Evolutionary conservation across 169 alveolate genomes (phyloP).

Genomic region (Plasmodium coatneyi): DNA sequence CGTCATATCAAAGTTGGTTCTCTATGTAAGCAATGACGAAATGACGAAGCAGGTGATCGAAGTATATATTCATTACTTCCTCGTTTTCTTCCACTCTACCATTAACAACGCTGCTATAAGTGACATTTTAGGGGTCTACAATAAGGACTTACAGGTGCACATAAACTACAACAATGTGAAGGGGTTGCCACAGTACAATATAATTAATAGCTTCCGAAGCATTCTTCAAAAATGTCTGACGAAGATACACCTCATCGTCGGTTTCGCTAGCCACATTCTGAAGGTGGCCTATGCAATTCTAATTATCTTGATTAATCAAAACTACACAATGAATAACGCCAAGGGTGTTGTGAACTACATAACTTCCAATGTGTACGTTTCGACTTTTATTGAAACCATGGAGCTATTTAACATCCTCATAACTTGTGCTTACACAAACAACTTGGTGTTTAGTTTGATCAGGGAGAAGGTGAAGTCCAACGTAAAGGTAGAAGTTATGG

Average conservation of each 20-base stretch:
- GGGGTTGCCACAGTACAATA: conserved; percentile 19
- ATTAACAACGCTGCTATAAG: neutral
- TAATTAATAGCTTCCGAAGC: conserved; percentile 68
- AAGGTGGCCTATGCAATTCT: conserved; percentile 26
- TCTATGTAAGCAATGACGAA: conserved; percentile 60
- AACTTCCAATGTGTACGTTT: conserved; percentile 24
- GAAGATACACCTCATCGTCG: conserved; percentile 38
- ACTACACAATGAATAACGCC: neutral
- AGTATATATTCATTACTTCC: conserved; percentile 42
- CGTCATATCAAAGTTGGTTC: conserved; percentile 36
- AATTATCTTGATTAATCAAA: conserved; percentile 32
- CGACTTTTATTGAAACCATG: conserved; percentile 40
- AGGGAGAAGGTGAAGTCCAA: conserved; percentile 42
- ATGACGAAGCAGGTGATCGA: conserved; percentile 26
- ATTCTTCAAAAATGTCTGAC: conserved; percentile 23
- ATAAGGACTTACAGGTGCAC: conserved; percentile 6
- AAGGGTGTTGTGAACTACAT: conserved; percentile 2
- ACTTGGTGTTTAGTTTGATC: conserved; percentile 22
- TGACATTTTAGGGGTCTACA: conserved; percentile 38
- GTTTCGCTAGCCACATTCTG: conserved; percentile 38
- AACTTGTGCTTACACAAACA: conserved; percentile 46
- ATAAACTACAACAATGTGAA: conserved; percentile 26
- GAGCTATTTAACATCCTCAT: conserved; percentile 66
- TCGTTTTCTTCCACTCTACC: conserved; percentile 38
- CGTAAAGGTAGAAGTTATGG: conserved; percentile 27